A percentile compares a stretch with the other conserved stretches of the same genome.
phyloP scores from a whole-genome alignment of 108 stramenopile genomes.

The Stephanodiscus minutulus region DNA sequence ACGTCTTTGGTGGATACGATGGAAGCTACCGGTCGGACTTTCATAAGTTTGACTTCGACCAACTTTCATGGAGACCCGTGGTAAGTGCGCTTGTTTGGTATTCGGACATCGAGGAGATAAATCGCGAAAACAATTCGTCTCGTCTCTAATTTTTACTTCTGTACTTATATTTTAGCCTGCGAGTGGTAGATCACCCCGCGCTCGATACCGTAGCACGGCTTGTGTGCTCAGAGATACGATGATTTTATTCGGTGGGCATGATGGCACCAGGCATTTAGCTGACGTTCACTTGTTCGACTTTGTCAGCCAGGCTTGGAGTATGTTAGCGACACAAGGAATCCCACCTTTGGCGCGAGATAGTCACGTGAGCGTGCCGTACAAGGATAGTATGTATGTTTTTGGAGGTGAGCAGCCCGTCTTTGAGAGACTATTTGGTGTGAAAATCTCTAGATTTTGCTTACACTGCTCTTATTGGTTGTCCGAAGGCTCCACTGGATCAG shows the following conservation, averaged over 20 bases:
- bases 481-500: slow-evolving; percentile 87
- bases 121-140: no score
- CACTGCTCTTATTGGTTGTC: not conserved
- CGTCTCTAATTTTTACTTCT: no score
- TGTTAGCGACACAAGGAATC: slow-evolving; percentile 72
- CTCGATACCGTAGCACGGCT: slow-evolving; percentile 95
- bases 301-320: slow-evolving; percentile 71
- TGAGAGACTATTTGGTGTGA: not conserved
- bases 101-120: no score
- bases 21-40: slow-evolving; percentile 93
- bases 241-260: slow-evolving; percentile 94
- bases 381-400: slow-evolving; percentile 82
- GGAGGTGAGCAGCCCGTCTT: slow-evolving; percentile 37
- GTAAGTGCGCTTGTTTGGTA: no score
- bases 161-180: slow-evolving; percentile 14
- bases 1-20: slow-evolving; percentile 92
- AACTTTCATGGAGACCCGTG: slow-evolving; percentile 74
- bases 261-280: slow-evolving; percentile 94
- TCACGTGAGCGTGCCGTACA: slow-evolving; percentile 88
- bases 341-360: slow-evolving; percentile 90
- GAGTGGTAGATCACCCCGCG: slow-evolving; percentile 86
- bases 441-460: slow-evolving; percentile 38
- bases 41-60: slow-evolving; percentile 86
- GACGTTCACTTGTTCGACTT: slow-evolving; percentile 96
- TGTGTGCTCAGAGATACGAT: slow-evolving; percentile 78